phyloP scores from a whole-genome alignment of 1,284 basidiomycete species.

The Neotropicomus parvogracilis region DNA sequence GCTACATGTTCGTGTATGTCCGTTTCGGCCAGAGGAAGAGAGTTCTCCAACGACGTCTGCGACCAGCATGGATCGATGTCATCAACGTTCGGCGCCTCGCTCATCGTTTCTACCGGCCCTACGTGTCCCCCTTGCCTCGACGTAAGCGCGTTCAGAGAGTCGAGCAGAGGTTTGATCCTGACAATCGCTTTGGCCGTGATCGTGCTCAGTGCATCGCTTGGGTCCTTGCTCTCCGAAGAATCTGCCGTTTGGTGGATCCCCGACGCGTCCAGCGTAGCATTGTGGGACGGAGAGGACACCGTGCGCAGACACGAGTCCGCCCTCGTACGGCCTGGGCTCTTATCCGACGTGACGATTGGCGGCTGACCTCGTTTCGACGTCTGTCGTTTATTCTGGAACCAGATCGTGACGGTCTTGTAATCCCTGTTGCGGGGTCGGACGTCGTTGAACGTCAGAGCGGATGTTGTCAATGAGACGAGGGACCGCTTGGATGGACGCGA shows the following conservation, averaged over 20 bases:
- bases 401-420: slow-evolving; percentile 47
- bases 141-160: slow-evolving; percentile 17
- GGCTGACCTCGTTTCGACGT: slow-evolving; percentile 38
- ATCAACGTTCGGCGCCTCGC: neutral
- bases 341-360: slow-evolving; percentile 2
- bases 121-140: slow-evolving; percentile 4
- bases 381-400: slow-evolving; percentile 52
- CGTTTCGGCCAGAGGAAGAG: slow-evolving; percentile 1
- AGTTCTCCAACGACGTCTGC: neutral
- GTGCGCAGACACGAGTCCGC: slow-evolving; percentile 23
- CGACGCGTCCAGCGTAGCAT: slow-evolving; percentile 21
- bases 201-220: neutral
- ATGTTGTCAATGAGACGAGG: neutral
- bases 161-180: slow-evolving; percentile 24
- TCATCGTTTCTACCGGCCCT: neutral
- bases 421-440: slow-evolving; percentile 22
- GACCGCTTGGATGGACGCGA: neutral
- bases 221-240: neutral
- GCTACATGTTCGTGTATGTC: neutral
- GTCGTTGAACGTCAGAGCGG: too few species aligned
- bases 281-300: slow-evolving; percentile 32
- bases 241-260: neutral
- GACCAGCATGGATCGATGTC: neutral
- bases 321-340: neutral
- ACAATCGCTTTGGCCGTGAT: slow-evolving; percentile 16